Base-by-base conservation (phyloP, 2,329 filamentous ascomycete genomes). In the Triangularia verruculosa region DNA sequence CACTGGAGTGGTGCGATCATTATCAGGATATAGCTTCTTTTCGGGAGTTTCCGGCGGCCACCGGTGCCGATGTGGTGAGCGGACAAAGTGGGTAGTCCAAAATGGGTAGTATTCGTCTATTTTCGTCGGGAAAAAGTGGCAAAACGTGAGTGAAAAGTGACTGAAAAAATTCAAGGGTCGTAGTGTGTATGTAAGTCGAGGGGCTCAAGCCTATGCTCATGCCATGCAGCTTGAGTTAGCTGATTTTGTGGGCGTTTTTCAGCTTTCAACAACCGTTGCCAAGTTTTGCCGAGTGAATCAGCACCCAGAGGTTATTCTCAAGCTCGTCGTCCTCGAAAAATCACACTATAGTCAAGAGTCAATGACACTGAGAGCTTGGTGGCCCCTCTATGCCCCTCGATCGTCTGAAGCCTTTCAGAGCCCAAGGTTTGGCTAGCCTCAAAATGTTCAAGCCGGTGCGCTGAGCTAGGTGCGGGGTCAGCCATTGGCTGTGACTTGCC, bases 11-110 rank as follows among this genome's bases (percentile, higher is more conserved):
- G 57, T 61, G 55, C 22, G 58, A 61, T 57, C 32, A 61, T 62
- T 24, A 47, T 59, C 20, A 25, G 28, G 60, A 63, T 61, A 60
- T 61, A 59, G 56, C 59, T 62, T 65, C 51, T 22, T 32, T 56
- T 66, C 63, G 63, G 66, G 61, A 66, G 39, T 62, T 64, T 61
- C 66, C 63, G 66, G 66, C 59, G 22, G 27, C 17, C 39, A 51
- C 57, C 34, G n/a, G 57, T 59, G 24, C 39, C 24, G 20, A 52
- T 32, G 15, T 28, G 20, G 22, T 54, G 20, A 28, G 22, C 22
- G 12, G 51, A 24, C 22, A 9, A 54, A 25, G 51, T 54, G 20
- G 51, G 51, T 27, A 28, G 34, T 51, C 28, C 20, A 22, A 39
- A 59, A 30, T n/a, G 20, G 39, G 57, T 59, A 59, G 57, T 28